Evolutionary conservation across 345 rosid genomes (phyloP).

Genomic region (Pelargonium nanum): DNA sequence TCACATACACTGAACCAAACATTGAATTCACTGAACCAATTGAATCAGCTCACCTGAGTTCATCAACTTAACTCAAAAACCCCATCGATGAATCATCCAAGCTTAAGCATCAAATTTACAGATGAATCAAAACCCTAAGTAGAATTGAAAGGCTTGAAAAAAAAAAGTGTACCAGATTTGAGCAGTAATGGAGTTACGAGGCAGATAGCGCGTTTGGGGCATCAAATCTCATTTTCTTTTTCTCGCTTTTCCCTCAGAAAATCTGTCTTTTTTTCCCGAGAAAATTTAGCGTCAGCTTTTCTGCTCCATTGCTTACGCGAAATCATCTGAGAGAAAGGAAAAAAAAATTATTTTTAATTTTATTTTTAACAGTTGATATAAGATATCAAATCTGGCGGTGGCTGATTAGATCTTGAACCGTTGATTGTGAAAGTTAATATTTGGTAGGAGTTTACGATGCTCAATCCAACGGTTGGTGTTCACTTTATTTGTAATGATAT

Average conservation of each 20-base stretch:
- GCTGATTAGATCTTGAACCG: neutral
- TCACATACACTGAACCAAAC: neutral
- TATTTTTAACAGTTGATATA: neutral
- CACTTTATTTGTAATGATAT: no score
- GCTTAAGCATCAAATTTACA: no score
- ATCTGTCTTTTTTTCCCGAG: neutral
- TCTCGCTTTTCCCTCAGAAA: neutral
- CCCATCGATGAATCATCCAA: neutral
- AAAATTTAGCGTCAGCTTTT: neutral
- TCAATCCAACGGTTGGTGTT: neutral
- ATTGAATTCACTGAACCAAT: neutral
- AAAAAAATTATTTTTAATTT: no score
- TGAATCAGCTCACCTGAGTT: neutral
- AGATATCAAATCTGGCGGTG: neutral
- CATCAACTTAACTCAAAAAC: neutral
- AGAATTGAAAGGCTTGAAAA: neutral
- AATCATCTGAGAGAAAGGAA: neutral
- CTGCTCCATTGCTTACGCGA: neutral
- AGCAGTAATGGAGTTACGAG: neutral
- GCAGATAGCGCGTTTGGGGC: neutral
- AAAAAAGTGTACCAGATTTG: neutral
- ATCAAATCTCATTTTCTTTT: neutral
- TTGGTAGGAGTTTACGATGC: neutral
- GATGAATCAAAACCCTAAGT: neutral
- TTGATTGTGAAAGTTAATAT: neutral